Evolutionary conservation across 176 grass and related monocot genomes (phyloP).

Genomic region (Stipa capillata): DNA sequence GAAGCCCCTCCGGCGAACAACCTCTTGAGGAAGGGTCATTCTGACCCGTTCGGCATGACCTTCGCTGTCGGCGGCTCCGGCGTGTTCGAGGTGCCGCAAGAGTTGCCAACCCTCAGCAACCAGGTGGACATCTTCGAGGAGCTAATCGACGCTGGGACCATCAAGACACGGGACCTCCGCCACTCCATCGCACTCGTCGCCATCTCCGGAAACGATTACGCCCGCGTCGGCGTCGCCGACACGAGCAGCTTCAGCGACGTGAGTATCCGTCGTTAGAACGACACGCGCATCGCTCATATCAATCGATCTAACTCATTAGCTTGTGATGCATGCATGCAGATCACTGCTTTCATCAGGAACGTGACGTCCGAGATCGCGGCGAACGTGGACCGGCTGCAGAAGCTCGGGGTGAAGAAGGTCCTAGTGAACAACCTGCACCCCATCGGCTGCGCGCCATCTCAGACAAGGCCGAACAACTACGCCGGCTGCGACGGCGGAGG

Average conservation of each 20-base stretch:
- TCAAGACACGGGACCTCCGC: background rate
- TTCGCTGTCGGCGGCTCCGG: no score
- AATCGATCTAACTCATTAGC: background rate
- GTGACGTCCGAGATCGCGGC: background rate
- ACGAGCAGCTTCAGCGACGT: background rate
- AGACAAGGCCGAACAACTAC: constrained; percentile 7
- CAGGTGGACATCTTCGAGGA: background rate
- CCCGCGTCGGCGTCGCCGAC: background rate
- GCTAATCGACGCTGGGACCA: background rate
- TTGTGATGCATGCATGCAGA: background rate
- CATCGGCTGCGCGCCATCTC: constrained; percentile 28
- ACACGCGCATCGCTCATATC: no score
- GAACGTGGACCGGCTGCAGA: background rate
- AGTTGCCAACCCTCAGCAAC: background rate
- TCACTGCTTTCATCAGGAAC: background rate
- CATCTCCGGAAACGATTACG: constrained; percentile 32
- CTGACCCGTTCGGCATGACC: constrained; percentile 38
- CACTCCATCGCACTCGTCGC: constrained; percentile 15
- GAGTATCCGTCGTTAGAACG: no score
- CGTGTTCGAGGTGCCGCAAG: background rate
- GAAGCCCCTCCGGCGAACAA: background rate
- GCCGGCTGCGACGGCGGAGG: background rate
- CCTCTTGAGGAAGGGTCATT: no score
- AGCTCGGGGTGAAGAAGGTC: constrained; percentile 16
- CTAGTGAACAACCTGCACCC: constrained; percentile 33